These are phyloP conservation scores for Cyanidiococcus yangmingshanensis DNA, from an alignment of 23 red algal species.

Conservation along the genomic window DNA sequence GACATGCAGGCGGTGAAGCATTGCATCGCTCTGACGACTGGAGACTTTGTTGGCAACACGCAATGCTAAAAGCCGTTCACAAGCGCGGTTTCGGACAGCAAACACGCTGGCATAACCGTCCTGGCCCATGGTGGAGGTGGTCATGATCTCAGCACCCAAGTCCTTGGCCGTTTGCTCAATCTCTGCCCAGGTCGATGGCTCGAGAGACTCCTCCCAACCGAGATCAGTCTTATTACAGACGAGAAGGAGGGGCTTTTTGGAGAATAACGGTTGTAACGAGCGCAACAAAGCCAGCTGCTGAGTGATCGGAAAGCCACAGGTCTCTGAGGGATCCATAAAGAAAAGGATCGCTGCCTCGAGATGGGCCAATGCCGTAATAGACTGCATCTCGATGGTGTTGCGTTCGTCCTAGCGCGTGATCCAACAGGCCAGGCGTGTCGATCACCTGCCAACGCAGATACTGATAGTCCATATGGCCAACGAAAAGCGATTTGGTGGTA, in stretches of 20 bases:
- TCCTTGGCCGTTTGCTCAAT: background rate
- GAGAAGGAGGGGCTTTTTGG: conserved; percentile 75
- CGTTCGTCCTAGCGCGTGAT: conserved; percentile 78
- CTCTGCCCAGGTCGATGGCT: background rate
- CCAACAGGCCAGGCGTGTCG: conserved; percentile 93
- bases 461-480: conserved; percentile 87
- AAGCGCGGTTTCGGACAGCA: conserved; percentile 62
- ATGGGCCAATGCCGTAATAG: conserved; percentile 93
- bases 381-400: conserved; percentile 99
- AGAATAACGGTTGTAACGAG: conserved; percentile 71
- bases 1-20: conserved; percentile 83
- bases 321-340: conserved; percentile 93
- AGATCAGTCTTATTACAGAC: conserved; percentile 92
- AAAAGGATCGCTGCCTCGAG: conserved; percentile 76
- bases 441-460: conserved; percentile 99
- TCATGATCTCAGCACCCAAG: conserved; percentile 27
- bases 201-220: conserved; percentile 58
- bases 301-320: conserved; percentile 71
- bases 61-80: conserved; percentile 64
- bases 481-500: conserved; percentile 93
- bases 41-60: conserved; percentile 66
- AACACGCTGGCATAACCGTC: conserved; percentile 40
- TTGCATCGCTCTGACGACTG: conserved; percentile 30
- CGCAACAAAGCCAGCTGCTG: conserved; percentile 69
- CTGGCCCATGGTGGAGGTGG: conserved; percentile 46